A percentile compares a stretch with the other conserved stretches of the same genome.
Evolutionary conservation across 345 rosid genomes (phyloP).

Genomic region (Euphorbia tirucalli): DNA sequence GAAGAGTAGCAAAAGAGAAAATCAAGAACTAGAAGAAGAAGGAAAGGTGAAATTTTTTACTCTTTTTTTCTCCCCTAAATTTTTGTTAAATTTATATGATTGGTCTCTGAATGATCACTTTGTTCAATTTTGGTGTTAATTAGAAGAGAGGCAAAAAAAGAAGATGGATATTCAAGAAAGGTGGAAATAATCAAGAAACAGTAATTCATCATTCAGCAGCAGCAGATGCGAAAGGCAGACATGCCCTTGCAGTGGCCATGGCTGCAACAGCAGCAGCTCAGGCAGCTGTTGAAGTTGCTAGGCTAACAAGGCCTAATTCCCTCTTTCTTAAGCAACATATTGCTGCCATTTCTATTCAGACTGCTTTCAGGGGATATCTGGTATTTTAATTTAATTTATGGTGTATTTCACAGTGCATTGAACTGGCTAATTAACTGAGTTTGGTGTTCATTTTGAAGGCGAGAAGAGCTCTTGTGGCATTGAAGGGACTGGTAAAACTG

Average conservation of each 20-base stretch:
- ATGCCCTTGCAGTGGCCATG: conserved; percentile 23
- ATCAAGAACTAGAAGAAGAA: conserved; percentile 50
- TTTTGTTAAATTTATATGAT: no score
- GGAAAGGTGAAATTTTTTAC: conserved; percentile 33
- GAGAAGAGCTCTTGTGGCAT: conserved; percentile 12
- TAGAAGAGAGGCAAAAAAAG: conserved; percentile 24
- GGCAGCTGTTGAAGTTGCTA: conserved; percentile 19
- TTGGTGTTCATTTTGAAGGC: conserved; percentile 8
- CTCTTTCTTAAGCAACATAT: conserved; percentile 8
- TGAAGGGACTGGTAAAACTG: conserved; percentile 21
- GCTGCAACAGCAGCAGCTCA: conserved; percentile 25
- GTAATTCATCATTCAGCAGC: conserved; percentile 24
- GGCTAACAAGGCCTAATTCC: conserved; percentile 17
- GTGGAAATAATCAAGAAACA: conserved; percentile 10
- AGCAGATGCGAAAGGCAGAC: conserved; percentile 19
- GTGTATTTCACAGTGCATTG: no score
- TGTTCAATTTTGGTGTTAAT: no score
- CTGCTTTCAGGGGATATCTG: conserved; percentile 28
- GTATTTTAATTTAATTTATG: no score
- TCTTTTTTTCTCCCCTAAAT: no score
- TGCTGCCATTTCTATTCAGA: conserved; percentile 20
- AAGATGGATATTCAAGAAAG: conserved; percentile 22
- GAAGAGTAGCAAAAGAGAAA: conserved; percentile 39
- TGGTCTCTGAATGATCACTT: background rate
- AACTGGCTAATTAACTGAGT: background rate